Evolutionary conservation across 2,329 filamentous ascomycete genomes (phyloP).

Genomic region (Penicillium sp.): DNA sequence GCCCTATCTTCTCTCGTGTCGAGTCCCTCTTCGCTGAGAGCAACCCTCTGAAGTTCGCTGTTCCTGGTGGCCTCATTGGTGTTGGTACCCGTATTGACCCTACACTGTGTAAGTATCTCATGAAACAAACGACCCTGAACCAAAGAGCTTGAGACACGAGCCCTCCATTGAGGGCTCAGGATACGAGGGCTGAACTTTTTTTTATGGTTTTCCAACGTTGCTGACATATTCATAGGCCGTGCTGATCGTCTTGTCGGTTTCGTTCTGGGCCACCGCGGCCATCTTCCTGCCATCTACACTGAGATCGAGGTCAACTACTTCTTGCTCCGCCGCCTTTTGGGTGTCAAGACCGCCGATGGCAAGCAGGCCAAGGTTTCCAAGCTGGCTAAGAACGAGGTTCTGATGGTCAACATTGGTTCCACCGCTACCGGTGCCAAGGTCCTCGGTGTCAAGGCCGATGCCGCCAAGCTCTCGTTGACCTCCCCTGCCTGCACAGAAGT

Average conservation of each 20-base stretch:
- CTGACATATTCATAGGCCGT: constrained; percentile 26
- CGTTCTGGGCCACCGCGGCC: constrained; percentile 91
- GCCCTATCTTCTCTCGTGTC: constrained; percentile 92
- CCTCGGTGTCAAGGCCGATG: constrained; percentile 94
- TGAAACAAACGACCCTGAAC: not conserved
- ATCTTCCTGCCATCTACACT: constrained; percentile 93
- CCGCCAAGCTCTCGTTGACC: constrained; percentile 88
- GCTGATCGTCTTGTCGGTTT: constrained; percentile 98
- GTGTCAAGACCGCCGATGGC: constrained; percentile 95
- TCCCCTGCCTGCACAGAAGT: constrained; percentile 95
- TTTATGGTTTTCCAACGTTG: not conserved
- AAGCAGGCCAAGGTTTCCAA: constrained; percentile 99
- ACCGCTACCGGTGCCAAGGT: constrained; percentile 98
- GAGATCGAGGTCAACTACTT: constrained; percentile 99
- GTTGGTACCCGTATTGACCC: constrained; percentile 97
- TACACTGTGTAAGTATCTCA: constrained; percentile 61
- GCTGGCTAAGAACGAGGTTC: constrained; percentile 95
- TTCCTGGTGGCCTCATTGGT: constrained; percentile 95
- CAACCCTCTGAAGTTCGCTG: constrained; percentile 97
- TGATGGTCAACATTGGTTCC: constrained; percentile 99
- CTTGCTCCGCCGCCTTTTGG: constrained; percentile 85
- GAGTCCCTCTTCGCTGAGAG: constrained; percentile 95
- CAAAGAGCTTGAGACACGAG: not conserved
- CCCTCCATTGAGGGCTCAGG: not conserved
- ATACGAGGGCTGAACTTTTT: not conserved